A percentile compares a stretch with the other conserved stretches of the same genome.
phyloP scores from a whole-genome alignment of 2,329 filamentous ascomycete species.

The Ophiostoma ips region DNA sequence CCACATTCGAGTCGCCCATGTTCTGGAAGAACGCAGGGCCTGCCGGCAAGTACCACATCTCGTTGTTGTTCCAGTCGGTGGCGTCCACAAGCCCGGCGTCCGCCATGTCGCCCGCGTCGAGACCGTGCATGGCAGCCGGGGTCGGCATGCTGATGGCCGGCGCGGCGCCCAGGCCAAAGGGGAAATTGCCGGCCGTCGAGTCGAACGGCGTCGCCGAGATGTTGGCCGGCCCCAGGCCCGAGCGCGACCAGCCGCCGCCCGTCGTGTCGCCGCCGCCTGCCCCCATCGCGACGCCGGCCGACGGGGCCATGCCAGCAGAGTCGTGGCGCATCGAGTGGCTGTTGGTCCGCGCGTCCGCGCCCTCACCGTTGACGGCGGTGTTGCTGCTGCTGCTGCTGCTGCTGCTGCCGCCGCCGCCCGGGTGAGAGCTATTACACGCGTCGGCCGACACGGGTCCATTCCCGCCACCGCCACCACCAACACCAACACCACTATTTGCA shows the following conservation, averaged over 20 bases:
- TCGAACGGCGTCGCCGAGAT: constrained; percentile 53
- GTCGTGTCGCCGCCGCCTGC: background rate
- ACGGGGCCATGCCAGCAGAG: background rate
- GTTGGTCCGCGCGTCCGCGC: background rate
- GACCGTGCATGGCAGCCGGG: constrained; percentile 22
- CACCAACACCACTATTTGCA: background rate
- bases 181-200: constrained; percentile 38
- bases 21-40: constrained; percentile 53
- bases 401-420: too few species aligned
- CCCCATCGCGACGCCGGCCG: background rate
- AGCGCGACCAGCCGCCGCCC: too few species aligned
- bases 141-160: constrained; percentile 37
- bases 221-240: too few species aligned
- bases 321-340: background rate
- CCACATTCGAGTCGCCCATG: constrained; percentile 44
- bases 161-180: constrained; percentile 32
- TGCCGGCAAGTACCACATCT: constrained; percentile 55
- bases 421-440: too few species aligned
- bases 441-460: background rate
- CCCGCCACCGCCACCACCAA: background rate
- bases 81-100: constrained; percentile 31
- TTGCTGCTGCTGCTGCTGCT: background rate
- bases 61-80: constrained; percentile 40
- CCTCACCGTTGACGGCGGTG: background rate
- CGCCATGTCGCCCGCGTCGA: constrained; percentile 21